Evolutionary conservation across 768 basidiomycete species (phyloP).

Genomic region (Mycena venus): DNA sequence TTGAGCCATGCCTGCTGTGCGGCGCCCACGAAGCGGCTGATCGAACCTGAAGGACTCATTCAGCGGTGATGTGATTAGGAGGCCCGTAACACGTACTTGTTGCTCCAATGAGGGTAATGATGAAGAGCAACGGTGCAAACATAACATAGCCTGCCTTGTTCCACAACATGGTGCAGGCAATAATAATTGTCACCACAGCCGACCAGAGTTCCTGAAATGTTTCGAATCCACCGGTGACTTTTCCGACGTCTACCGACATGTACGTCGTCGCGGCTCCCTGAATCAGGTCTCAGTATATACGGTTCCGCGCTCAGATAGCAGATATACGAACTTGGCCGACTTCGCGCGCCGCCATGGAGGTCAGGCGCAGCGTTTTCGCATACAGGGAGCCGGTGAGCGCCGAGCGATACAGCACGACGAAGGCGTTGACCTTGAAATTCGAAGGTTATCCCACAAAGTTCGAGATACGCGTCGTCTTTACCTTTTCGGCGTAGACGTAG

Average conservation of each 20-base stretch:
- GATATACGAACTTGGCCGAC: slow-evolving; percentile 1
- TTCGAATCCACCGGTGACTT: slow-evolving; percentile 6
- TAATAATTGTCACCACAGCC: slow-evolving; percentile 8
- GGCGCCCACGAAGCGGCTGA: too few relatives aligned
- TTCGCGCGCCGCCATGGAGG: slow-evolving; percentile 25
- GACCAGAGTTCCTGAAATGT: slow-evolving; percentile 19
- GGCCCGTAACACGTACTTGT: not conserved
- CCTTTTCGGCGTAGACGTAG: slow-evolving; percentile 13
- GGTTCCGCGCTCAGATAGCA: not conserved
- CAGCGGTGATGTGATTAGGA: not conserved
- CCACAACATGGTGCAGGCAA: slow-evolving; percentile 19
- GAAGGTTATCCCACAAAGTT: not conserved
- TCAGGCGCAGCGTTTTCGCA: slow-evolving; percentile 14
- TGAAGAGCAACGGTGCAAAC: slow-evolving; percentile 16
- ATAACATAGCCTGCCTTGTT: slow-evolving; percentile 17
- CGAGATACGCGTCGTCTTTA: not conserved
- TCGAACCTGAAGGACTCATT: not conserved
- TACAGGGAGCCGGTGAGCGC: slow-evolving; percentile 24
- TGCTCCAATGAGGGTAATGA: not conserved
- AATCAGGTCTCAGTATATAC: not conserved
- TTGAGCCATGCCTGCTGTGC: slow-evolving; percentile 21
- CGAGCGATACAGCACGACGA: slow-evolving; percentile 24
- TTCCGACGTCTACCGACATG: slow-evolving; percentile 26
- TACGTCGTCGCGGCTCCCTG: slow-evolving; percentile 24
- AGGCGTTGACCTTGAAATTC: slow-evolving; percentile 16